A percentile compares a stretch with the other conserved stretches of the same genome.
phyloP scores from a whole-genome alignment of 2,329 filamentous ascomycete species.

The Aspergillus pseudoviridinutans region DNA sequence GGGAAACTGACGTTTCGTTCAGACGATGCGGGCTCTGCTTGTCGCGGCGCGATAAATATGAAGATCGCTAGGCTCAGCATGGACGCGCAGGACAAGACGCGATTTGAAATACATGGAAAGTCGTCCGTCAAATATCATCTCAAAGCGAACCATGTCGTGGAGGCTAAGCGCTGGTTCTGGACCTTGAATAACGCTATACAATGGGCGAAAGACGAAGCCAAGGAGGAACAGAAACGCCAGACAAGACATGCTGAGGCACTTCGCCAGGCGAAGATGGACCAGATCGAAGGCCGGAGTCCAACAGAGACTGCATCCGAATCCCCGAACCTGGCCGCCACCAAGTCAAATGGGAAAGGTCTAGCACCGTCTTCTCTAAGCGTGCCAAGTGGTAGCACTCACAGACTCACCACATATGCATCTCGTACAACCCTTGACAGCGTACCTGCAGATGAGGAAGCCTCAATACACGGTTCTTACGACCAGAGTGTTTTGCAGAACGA shows the following conservation, averaged over 20 bases:
- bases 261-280: conserved; percentile 74
- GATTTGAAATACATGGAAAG: conserved; percentile 96
- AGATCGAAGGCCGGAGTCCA: conserved; percentile 51
- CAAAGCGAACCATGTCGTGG: conserved; percentile 96
- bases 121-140: conserved; percentile 98
- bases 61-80: conserved; percentile 90
- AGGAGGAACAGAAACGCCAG: conserved; percentile 76
- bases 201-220: conserved; percentile 95
- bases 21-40: conserved; percentile 92
- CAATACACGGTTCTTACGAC: conserved; percentile 53
- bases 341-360: conserved; percentile 35
- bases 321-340: conserved; percentile 24
- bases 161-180: conserved; percentile 99
- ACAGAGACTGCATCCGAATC: conserved; percentile 41
- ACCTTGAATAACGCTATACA: conserved; percentile 98
- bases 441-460: conserved; percentile 51
- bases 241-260: conserved; percentile 71
- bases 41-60: conserved; percentile 98
- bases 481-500: conserved; percentile 51
- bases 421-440: conserved; percentile 47
- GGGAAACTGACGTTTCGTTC: conserved; percentile 1
- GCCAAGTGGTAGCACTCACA: conserved; percentile 39
- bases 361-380: conserved; percentile 34
- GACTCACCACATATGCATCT: conserved; percentile 48
- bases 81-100: conserved; percentile 95